Conservation (phyloP, 2,329 filamentous ascomycete species). For the Cercospora sojina region DNA sequence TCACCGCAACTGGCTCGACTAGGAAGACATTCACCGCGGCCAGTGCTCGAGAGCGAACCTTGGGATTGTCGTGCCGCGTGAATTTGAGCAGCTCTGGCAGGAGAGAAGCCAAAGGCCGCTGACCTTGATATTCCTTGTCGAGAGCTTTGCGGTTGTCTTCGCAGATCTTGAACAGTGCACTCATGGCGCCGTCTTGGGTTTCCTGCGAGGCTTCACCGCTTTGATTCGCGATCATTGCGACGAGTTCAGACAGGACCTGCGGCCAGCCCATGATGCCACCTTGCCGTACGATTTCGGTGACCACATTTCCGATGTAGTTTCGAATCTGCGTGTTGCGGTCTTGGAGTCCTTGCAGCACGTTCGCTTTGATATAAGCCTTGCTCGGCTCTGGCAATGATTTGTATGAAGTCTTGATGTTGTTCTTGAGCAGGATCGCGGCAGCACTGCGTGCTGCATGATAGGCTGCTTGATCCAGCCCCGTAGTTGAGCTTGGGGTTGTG, state of each 20-base stretch:
- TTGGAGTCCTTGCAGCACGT: slow-evolving; percentile 74
- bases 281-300: slow-evolving; percentile 83
- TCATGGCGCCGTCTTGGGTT: slow-evolving; percentile 90
- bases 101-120: slow-evolving; percentile 82
- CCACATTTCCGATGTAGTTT: slow-evolving; percentile 86
- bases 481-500: slow-evolving; percentile 62
- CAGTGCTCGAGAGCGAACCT: slow-evolving; percentile 76
- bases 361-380: slow-evolving; percentile 73
- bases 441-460: slow-evolving; percentile 79
- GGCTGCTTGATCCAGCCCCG: slow-evolving; percentile 57
- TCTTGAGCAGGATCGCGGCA: slow-evolving; percentile 93
- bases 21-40: slow-evolving; percentile 90
- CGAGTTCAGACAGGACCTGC: slow-evolving; percentile 78
- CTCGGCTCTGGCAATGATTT: slow-evolving; percentile 72
- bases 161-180: slow-evolving; percentile 89
- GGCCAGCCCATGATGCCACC: slow-evolving; percentile 90
- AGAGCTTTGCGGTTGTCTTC: slow-evolving; percentile 89
- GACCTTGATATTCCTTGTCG: slow-evolving; percentile 82
- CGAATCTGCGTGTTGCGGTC: slow-evolving; percentile 81
- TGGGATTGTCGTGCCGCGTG: slow-evolving; percentile 71
- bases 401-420: slow-evolving; percentile 76
- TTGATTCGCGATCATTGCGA: slow-evolving; percentile 73
- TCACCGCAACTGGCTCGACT: slow-evolving; percentile 67
- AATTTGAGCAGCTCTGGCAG: slow-evolving; percentile 89
- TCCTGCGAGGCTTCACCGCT: slow-evolving; percentile 65